Evolutionary conservation across 306 rosid species (phyloP), one percentile per base, ranked within the genome.

Genomic region (Pachyrhizus erosus): DNA sequence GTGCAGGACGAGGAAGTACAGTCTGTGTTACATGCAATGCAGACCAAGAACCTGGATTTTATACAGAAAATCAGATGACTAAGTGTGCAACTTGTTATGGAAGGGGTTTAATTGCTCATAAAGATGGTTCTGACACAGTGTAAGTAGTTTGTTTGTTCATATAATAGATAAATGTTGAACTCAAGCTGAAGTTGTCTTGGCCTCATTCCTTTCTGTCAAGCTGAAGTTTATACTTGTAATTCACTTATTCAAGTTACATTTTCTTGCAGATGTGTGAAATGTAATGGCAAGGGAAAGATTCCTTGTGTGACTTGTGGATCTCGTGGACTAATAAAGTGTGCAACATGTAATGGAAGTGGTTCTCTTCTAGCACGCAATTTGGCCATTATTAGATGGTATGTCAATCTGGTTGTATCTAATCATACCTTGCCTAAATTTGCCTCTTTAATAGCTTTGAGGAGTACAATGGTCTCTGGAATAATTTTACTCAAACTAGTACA

Each of bases 101-200:
- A 72, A 94, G 99, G 86, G 96, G 99, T 80, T 91, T 93, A 86
- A 88, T 96, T 83, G 99, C 99, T 82, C 99, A 92, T 81, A 90
- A 73, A 83, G 99, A 96, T 89, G 99, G 98, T 84, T 93, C 99
- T 75, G 99, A 96, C 82, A 78, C 98, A 42, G 57, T 85, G 98
- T 96, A 84, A 88, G 97, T 81, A 70, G 24, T 82, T 82, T 67
- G 7, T 29, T 45, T 51, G 70, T 43, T 61, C n/a, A 48, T 49
- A 55, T 58, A 24, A 17, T 64, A 64, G 23, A 61, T 9, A 31
- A 70, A 67, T 80, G 37, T 61, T 78, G 66, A 79, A 17, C 57
- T 62, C 26, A 42, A 46, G 74, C 21, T 5, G 34, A 27, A 64
- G 54, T 74, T 72, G 48, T 31, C 81, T 57, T 52, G 54, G 78